Evolutionary conservation across 768 basidiomycete genomes (phyloP).

Genomic region (Leucosporidium scottii): DNA sequence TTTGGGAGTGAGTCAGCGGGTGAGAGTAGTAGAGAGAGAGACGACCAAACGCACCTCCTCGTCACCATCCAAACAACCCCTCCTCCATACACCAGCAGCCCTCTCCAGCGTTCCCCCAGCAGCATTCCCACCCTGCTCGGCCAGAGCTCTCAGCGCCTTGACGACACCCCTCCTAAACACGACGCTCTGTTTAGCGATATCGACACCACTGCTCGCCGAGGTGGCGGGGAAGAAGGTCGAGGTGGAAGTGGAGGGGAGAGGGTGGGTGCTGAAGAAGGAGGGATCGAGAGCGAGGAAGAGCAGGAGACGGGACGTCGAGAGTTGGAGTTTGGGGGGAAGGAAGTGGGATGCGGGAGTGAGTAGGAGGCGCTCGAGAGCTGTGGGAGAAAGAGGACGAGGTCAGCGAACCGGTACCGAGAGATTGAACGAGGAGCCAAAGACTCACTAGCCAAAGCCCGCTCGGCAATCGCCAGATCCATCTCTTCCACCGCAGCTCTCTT

Average conservation of each 20-base stretch:
- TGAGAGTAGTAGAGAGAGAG: not conserved
- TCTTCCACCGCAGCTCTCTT: conserved; percentile 7
- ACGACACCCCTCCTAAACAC: conserved; percentile 13
- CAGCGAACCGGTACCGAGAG: not conserved
- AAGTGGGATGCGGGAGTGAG: conserved; percentile 15
- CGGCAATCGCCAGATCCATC: conserved; percentile 17
- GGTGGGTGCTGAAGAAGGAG: conserved; percentile 11
- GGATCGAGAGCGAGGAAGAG: conserved; percentile 28
- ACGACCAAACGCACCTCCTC: not conserved
- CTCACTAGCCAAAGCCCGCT: conserved; percentile 22
- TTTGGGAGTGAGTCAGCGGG: not conserved
- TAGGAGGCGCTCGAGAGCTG: conserved; percentile 30
- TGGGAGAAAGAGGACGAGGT: not conserved
- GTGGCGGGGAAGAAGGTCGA: conserved; percentile 24
- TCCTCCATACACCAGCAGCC: conserved; percentile 7
- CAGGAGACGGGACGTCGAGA: conserved; percentile 30
- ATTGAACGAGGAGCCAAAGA: not conserved
- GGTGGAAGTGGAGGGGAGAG: conserved; percentile 5
- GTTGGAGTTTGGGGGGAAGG: conserved; percentile 24
- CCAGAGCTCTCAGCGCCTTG: conserved; percentile 1
- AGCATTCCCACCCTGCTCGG: not conserved
- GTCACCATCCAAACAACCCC: conserved; percentile 3
- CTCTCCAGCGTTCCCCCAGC: conserved; percentile 2
- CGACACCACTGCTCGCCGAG: conserved; percentile 6
- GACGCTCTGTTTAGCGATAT: conserved; percentile 13